Evolutionary conservation across 129 eudicot species (phyloP), one percentile per base, ranked within the genome.

Genomic region (Arctium minus): DNA sequence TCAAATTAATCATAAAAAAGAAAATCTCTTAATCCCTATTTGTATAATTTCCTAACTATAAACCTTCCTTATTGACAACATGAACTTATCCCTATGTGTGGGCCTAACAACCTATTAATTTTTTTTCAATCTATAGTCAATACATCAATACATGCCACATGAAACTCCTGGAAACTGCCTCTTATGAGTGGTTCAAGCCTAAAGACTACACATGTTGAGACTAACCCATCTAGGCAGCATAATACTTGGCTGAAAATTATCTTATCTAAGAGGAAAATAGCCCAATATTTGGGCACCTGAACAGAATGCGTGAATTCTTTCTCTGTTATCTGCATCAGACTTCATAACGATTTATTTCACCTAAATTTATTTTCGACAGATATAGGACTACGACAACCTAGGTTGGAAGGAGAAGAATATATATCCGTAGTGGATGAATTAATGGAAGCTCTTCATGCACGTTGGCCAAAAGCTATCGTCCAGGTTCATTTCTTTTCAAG

Each of bases 371-470:
- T 86, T 40, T 77, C 80, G 79, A 79, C 89, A 96, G 99, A 96
- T 91, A 86, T 93, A 84, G 99, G 99, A 92, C 84, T 93, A 18
- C 86, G 99, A 44, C 94, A 96, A 85, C 98, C 97, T 75, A 89
- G 99, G 77, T 85, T 91, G 80, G 99, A 96, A 87, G 99, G 98
- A 65, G 98, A 96, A 68, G 98, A 93, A 85, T 96, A 93, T 84
- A 86, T 96, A 69, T 83, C 94, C 17, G 91, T 96, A 39, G 90
- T 96, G 44, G 99, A 96, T 84, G 99, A 96, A 88, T 89, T 96
- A 85, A 87, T 96, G 99, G 98, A 93, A 22, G 27, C 27, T 22
- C 27, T 22, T 22, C 27, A 22, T 22, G 27, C 27, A 22, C 27
- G 27, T 22, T 22, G 27, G 27, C 27, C 27, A 22, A 22, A 22